Conservation (phyloP, 2,329 filamentous ascomycete genomes). For the Penicillium italicum region DNA sequence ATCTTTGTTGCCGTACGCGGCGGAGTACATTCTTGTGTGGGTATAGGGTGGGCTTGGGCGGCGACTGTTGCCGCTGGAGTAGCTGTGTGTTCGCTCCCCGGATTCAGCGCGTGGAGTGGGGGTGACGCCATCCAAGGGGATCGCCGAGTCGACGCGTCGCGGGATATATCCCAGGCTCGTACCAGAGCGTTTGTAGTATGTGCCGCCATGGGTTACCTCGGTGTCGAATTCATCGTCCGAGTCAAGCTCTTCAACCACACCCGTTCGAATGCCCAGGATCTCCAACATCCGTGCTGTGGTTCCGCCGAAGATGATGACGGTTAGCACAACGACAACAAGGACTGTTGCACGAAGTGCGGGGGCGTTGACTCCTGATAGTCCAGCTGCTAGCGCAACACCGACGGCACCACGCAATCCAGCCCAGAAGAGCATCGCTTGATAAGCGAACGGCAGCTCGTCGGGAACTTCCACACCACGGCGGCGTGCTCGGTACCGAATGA, state of each 20-base stretch:
- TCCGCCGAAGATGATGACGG: conserved; percentile 97
- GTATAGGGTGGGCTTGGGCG: conserved; percentile 50
- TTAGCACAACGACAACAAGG: conserved; percentile 93
- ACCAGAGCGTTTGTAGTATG: conserved; percentile 77
- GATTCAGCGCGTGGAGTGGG: conserved; percentile 35
- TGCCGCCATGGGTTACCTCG: conserved; percentile 67
- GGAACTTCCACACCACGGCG: conserved; percentile 70
- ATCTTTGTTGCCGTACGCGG: conserved; percentile 45
- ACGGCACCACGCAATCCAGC: conserved; percentile 92
- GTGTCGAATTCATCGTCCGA: conserved; percentile 99
- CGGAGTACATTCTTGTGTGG: conserved; percentile 51
- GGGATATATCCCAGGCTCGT: conserved; percentile 74
- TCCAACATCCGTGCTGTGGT: conserved; percentile 97
- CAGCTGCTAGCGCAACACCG: conserved; percentile 87
- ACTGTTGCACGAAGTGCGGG: conserved; percentile 87
- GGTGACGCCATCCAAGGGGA: conserved; percentile 51
- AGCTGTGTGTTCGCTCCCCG: conserved; percentile 42
- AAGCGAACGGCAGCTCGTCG: conserved; percentile 89
- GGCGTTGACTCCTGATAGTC: conserved; percentile 76
- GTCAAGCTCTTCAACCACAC: conserved; percentile 93
- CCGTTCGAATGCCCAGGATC: conserved; percentile 92
- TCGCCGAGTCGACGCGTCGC: conserved; percentile 58
- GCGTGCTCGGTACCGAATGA: conserved; percentile 79
- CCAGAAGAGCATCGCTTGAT: conserved; percentile 99
- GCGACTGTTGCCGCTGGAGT: conserved; percentile 56